phyloP scores from a whole-genome alignment of 371 early-diverging fungal genomes.

The Rhizomucor miehei region DNA sequence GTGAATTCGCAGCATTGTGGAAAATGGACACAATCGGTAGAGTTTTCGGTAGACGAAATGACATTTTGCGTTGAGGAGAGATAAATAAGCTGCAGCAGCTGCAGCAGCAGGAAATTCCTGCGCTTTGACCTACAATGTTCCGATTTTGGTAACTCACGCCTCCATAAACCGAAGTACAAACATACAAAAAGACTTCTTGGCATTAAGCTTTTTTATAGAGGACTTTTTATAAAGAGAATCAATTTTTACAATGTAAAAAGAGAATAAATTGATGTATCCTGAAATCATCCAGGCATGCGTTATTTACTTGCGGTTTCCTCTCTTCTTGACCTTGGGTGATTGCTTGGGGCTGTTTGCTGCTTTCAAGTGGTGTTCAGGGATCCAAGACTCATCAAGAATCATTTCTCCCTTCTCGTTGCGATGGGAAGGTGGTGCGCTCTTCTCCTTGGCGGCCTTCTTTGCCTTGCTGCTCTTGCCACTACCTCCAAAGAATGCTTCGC shows the following conservation, averaged over 20 bases:
- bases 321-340: constrained; percentile 46
- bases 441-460: constrained; percentile 27
- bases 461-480: constrained; percentile 31
- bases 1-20: constrained; percentile 30
- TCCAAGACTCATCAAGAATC: constrained; percentile 53
- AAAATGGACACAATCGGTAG: constrained; percentile 41
- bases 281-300: no score
- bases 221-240: no score
- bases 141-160: no score
- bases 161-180: no score
- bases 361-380: constrained; percentile 43
- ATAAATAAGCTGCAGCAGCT: neutral
- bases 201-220: no score
- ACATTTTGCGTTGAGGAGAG: constrained; percentile 23
- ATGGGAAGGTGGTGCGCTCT: constrained; percentile 35
- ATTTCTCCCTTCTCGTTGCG: constrained; percentile 51
- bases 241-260: no score
- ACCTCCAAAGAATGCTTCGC: constrained; percentile 42
- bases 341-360: constrained; percentile 28
- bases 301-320: constrained; percentile 32
- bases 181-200: no score
- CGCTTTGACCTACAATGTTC: no score
- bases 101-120: no score
- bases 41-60: constrained; percentile 43
- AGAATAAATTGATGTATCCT: no score